A percentile compares a stretch with the other conserved stretches of the same genome.
Evolutionary conservation across 1,284 basidiomycete genomes (phyloP).

Genomic region (Hemileia vastatrix): DNA sequence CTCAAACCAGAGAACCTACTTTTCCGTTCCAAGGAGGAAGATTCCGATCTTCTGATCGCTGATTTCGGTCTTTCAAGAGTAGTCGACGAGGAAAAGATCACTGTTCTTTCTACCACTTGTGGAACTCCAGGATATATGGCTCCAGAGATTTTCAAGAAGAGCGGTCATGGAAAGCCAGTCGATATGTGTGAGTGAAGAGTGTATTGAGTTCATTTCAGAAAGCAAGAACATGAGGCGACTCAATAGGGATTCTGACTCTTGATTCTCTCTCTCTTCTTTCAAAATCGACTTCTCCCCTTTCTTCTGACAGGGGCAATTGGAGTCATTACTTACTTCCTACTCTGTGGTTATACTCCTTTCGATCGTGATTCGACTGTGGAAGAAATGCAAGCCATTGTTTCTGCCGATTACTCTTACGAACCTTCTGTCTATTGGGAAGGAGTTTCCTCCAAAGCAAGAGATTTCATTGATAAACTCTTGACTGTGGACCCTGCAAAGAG

Average conservation of each 20-base stretch:
- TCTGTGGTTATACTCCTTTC: conserved; percentile 59
- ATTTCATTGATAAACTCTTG: conserved; percentile 69
- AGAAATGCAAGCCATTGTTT: conserved; percentile 72
- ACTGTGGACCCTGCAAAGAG: conserved; percentile 68
- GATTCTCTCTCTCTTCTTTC: too few relatives aligned
- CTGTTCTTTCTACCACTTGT: conserved; percentile 82
- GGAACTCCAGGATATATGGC: conserved; percentile 91
- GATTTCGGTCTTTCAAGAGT: conserved; percentile 98
- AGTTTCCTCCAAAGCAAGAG: conserved; percentile 67
- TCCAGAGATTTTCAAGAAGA: conserved; percentile 93
- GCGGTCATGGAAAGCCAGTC: conserved; percentile 87
- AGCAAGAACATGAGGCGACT: too few relatives aligned
- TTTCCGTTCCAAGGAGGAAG: conserved; percentile 78
- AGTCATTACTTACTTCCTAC: conserved; percentile 43
- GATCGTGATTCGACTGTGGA: conserved; percentile 80
- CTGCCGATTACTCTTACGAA: conserved; percentile 81
- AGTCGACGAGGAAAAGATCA: conserved; percentile 81
- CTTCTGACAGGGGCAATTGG: conserved; percentile 39
- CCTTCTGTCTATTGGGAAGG: conserved; percentile 48
- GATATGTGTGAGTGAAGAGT: conserved; percentile 68
- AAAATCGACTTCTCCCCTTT: conserved; percentile 26
- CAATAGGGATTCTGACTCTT: too few relatives aligned
- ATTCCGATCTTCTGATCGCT: conserved; percentile 90
- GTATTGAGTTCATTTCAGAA: too few relatives aligned
- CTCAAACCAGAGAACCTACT: conserved; percentile 95